These are phyloP conservation scores for Penicillium tannophilum DNA, from an alignment of 495 filamentous ascomycete species.

Conservation along the genomic window DNA sequence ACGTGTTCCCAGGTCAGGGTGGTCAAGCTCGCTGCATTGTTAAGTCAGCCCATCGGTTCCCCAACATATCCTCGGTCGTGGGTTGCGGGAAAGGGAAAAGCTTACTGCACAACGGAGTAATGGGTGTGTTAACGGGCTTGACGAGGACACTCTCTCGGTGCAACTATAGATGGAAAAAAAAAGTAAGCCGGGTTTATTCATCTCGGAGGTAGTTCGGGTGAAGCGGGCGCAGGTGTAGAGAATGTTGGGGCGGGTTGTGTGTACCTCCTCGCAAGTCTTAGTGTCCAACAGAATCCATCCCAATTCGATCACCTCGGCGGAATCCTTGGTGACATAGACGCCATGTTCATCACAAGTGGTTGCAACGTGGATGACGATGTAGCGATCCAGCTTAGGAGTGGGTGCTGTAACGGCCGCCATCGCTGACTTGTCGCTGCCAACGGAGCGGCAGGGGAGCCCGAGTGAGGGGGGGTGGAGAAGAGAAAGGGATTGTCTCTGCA, in stretches of 20 bases:
- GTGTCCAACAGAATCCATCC: slow-evolving; percentile 96
- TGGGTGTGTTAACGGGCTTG: slow-evolving; percentile 97
- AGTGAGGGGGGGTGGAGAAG: slow-evolving; percentile 21
- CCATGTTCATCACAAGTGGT: slow-evolving; percentile 99
- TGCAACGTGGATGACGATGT: slow-evolving; percentile 96
- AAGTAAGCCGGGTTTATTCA: slow-evolving; percentile 1
- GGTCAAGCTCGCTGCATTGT: slow-evolving; percentile 80
- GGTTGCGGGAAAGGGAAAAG: slow-evolving; percentile 14
- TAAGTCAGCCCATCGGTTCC: slow-evolving; percentile 31
- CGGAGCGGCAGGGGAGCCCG: slow-evolving; percentile 33
- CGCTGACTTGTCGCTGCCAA: slow-evolving; percentile 36
- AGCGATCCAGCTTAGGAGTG: slow-evolving; percentile 80
- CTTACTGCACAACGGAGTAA: slow-evolving; percentile 98
- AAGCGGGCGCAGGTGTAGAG: slow-evolving; percentile 14
- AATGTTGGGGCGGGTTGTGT: slow-evolving; percentile 43
- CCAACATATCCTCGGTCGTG: slow-evolving; percentile 7
- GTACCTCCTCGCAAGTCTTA: slow-evolving; percentile 88
- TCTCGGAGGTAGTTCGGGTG: slow-evolving; percentile 15
- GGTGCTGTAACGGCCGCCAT: slow-evolving; percentile 54
- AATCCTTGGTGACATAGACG: slow-evolving; percentile 98
- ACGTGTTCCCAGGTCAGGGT: slow-evolving; percentile 99
- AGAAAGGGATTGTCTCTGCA: slow-evolving; percentile 34
- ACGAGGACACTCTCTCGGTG: slow-evolving; percentile 94
- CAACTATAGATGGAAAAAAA: slow-evolving; percentile 56
- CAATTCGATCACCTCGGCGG: slow-evolving; percentile 97